Evolutionary conservation across 805 yeast species (phyloP).

Genomic region (Saccharomycopsis olivae): DNA sequence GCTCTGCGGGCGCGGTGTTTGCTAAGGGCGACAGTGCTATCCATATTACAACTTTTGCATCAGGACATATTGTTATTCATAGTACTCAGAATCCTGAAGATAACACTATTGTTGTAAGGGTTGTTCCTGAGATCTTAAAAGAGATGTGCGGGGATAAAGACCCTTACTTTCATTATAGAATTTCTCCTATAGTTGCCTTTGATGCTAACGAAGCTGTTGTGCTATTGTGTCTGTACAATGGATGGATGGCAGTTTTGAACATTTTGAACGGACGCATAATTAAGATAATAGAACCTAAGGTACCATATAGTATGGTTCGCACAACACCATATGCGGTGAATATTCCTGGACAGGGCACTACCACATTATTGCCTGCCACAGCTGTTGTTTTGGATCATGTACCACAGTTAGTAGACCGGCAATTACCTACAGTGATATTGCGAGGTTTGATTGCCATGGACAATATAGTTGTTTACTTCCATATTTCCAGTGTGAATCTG

Average conservation of each 20-base stretch:
- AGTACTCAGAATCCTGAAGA: background rate
- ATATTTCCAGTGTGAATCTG: slow-evolving; percentile 15
- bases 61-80: slow-evolving; percentile 16
- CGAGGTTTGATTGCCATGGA: slow-evolving; percentile 12
- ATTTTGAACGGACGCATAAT: slow-evolving; percentile 16
- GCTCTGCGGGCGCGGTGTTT: too few species aligned
- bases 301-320: slow-evolving; percentile 4
- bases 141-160: slow-evolving; percentile 2
- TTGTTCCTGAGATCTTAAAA: slow-evolving; percentile 11
- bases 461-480: slow-evolving; percentile 16
- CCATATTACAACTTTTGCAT: slow-evolving; percentile 7
- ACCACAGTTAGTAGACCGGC: background rate
- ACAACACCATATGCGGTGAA: background rate
- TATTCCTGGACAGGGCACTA: too few species aligned
- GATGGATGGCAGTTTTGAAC: slow-evolving; percentile 17
- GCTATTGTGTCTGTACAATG: slow-evolving; percentile 13
- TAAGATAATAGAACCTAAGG: slow-evolving; percentile 11
- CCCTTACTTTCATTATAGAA: background rate
- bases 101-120: slow-evolving; percentile 4
- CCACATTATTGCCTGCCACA: slow-evolving; percentile 7
- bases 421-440: slow-evolving; percentile 9
- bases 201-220: slow-evolving; percentile 12
- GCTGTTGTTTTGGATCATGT: slow-evolving; percentile 4
- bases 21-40: too few species aligned
- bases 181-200: slow-evolving; percentile 11